Conservation (phyloP, 805 yeast species). For the Kazachstania viticola region DNA sequence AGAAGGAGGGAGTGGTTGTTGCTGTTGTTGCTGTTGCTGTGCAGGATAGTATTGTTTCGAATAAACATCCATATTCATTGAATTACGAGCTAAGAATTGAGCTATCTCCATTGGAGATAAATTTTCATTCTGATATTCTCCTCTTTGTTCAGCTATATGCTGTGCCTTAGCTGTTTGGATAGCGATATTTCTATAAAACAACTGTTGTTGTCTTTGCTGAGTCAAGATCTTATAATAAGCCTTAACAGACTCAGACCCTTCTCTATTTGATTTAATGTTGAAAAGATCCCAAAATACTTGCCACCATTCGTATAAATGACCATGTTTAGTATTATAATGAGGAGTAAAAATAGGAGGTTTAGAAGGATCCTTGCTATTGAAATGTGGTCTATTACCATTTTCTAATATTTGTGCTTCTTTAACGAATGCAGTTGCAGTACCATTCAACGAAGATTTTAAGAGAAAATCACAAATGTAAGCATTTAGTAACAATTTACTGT, state of each 20-base stretch:
- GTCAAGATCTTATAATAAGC: conserved; percentile 60
- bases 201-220: conserved; percentile 50
- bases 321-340: conserved; percentile 65
- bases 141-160: conserved; percentile 30
- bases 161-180: conserved; percentile 36
- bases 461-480: conserved; percentile 83
- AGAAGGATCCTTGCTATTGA: background rate
- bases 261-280: conserved; percentile 64
- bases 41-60: background rate
- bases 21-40: conserved; percentile 2
- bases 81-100: conserved; percentile 6
- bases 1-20: background rate
- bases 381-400: conserved; percentile 6
- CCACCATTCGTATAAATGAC: conserved; percentile 93
- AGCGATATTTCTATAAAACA: conserved; percentile 31
- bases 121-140: conserved; percentile 27
- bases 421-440: conserved; percentile 63
- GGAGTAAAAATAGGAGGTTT: conserved; percentile 28
- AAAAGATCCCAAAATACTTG: conserved; percentile 89
- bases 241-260: conserved; percentile 50
- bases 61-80: background rate
- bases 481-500: conserved; percentile 45
- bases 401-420: conserved; percentile 56
- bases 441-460: conserved; percentile 56
- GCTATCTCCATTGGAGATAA: conserved; percentile 15